Base-by-base conservation (phyloP, 176 grass and related monocot genomes). In the Lolium perenne region DNA sequence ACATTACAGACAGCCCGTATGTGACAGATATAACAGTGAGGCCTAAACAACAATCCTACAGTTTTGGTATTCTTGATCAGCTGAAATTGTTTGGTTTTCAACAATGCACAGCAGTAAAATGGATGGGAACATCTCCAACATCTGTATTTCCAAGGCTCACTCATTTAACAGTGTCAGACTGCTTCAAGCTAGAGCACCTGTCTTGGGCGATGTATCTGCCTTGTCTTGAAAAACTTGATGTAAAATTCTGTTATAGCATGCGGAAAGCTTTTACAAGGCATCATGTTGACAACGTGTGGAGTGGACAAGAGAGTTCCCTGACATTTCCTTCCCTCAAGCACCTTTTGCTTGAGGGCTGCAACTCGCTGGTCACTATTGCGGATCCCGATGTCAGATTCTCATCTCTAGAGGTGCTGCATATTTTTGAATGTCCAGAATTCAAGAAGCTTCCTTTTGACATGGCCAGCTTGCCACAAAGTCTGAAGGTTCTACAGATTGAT, bases 301-400 rank as follows among this genome's bases (percentile, higher is more conserved):
- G 58, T 8, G 58, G 1, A 23, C 58, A 23, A 61, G 1, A 61
- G 20, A 23, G 9, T 61, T 11, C 9, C 0, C n/a, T 10, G n/a
- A 62, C 10, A 26, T 62, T 62, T 62, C 21, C 59, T 22, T 26
- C 20, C 21, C 59, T 62, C 10, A 62, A 62, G 11, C 4, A 62
- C 11, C 21, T 62, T 0, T 12, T 1, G 4, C 1, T 62, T 62
- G 0, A 1, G 4, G 0, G 0, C 0, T 62, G 59, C 1, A 0
- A 0, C 21, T 25, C 22, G 22, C 59, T 62, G 10, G 21, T 62
- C 22, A 62, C 1, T 25, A 25, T 62, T 25, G 59, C 0, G 0
- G 59, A 25, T 62, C 59, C 21, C 1, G 3, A 26, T 62, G 10
- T 25, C 21, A 62, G 10, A 62, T 62, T 62, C 10, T 21, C 59